Evolutionary conservation across 257 asterid species (phyloP), one percentile per base, ranked within the genome.

Genomic region (Ligustrum vulgare): DNA sequence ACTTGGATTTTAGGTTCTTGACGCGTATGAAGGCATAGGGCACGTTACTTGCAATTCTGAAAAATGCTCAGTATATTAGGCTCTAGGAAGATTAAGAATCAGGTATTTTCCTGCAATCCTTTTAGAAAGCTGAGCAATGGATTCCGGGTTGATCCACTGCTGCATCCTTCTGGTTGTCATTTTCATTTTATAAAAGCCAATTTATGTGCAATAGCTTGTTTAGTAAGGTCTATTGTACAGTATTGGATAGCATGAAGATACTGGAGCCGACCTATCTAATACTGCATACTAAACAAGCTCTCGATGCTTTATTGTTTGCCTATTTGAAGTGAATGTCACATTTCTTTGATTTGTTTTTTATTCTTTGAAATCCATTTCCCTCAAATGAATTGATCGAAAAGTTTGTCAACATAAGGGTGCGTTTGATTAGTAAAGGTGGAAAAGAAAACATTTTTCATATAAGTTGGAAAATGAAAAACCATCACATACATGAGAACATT

Each of bases 81-180:
- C 54, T 4, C 20, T 45, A 7, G 7, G 7, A 18, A n/a, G 25
- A 20, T n/a, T 5, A 18, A 15, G 23, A 51, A 51, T 51, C 62
- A n/a, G 11, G 23, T 51, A 51, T n/a, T 25, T 16, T 51, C 62
- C 9, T 51, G 25, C 25, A n/a, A 51, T 51, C 54, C 13, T 6
- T 25, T 51, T 6, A 51, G 62, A n/a, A 4, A 16, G n/a, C 18
- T 47, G 62, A n/a, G 9, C 28, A 18, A 18, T n/a, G 11, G n/a
- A 51, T n/a, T 18, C 11, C n/a, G 22, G 15, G 10, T 37, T 64
- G 75, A 45, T 34, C 67, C 56, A 39, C 70, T 8, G 1, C 60
- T 51, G 77, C 62, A 64, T 20, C 67, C 15, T 2, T 20, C 16
- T 37, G 22, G 49, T 72, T 35, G 66, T 72, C 75, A 72, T 54